Evolutionary conservation across 176 grass and related monocot species (phyloP).

Genomic region (Rhynchospora breviuscula): DNA sequence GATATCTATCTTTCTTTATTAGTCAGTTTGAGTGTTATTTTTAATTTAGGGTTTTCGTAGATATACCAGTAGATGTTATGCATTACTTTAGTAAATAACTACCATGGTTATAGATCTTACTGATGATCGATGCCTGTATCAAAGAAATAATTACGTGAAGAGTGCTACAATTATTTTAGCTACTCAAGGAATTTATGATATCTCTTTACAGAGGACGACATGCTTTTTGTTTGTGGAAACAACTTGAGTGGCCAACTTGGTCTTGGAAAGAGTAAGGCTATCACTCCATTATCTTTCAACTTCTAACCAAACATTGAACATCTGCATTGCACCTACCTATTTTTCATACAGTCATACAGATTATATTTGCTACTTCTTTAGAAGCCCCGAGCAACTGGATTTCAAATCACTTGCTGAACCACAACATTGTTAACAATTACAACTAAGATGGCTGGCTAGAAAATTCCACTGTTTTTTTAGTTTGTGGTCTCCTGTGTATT

Average conservation of each 20-base stretch:
- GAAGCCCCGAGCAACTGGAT: background rate
- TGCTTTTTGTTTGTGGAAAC: slow-evolving; percentile 80
- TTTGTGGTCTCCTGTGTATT: background rate
- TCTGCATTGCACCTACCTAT: background rate
- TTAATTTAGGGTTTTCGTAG: background rate
- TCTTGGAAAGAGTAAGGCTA: slow-evolving; percentile 76
- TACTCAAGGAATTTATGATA: background rate
- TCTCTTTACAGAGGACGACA: slow-evolving; percentile 44
- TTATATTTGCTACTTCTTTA: background rate
- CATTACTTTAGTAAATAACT: background rate
- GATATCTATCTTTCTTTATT: background rate
- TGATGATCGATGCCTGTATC: background rate
- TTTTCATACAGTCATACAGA: slow-evolving; percentile 1
- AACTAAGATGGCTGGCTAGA: background rate
- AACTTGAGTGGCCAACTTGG: slow-evolving; percentile 97
- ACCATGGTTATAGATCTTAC: background rate
- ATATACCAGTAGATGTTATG: background rate
- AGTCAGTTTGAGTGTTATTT: background rate
- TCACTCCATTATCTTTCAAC: background rate
- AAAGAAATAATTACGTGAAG: background rate
- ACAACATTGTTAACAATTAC: background rate
- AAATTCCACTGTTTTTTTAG: background rate
- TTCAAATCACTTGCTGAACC: background rate
- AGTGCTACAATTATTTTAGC: background rate
- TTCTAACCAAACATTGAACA: background rate